phyloP scores from a whole-genome alignment of 2,329 filamentous ascomycete species.

The Alternaria rosae region DNA sequence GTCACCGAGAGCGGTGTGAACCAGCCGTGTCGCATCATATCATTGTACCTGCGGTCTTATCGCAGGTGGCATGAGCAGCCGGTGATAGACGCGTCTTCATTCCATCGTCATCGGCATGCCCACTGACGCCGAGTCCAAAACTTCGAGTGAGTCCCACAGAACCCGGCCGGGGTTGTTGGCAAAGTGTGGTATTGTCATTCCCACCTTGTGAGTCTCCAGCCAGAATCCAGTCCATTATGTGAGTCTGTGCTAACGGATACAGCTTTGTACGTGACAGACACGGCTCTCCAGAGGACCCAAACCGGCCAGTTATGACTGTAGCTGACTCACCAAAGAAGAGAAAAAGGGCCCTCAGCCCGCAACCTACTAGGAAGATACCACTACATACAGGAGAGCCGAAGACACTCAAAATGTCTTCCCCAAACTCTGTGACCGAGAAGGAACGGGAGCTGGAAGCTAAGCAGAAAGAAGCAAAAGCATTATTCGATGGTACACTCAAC shows the following conservation, averaged over 20 bases:
- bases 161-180: slow-evolving; percentile 32
- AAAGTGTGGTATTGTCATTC: slow-evolving; percentile 37
- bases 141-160: slow-evolving; percentile 36
- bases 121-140: slow-evolving; percentile 36
- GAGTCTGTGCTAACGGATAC: slow-evolving; percentile 3
- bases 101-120: slow-evolving; percentile 40
- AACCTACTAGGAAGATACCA: slow-evolving; percentile 19
- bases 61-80: slow-evolving; percentile 30
- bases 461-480: not conserved
- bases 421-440: not conserved
- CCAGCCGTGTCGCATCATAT: not conserved
- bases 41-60: slow-evolving; percentile 2
- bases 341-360: slow-evolving; percentile 36
- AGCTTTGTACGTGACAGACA: slow-evolving; percentile 46
- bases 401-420: slow-evolving; percentile 2
- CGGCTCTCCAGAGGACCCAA: slow-evolving; percentile 29
- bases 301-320: slow-evolving; percentile 35
- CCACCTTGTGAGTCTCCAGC: slow-evolving; percentile 39
- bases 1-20: not conserved
- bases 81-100: slow-evolving; percentile 25
- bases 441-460: not conserved
- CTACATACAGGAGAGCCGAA: slow-evolving; percentile 20
- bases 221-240: too few relatives aligned
- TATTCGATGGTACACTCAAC: slow-evolving; percentile 18
- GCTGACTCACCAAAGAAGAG: slow-evolving; percentile 47